A percentile compares a stretch with the other conserved stretches of the same genome.
Evolutionary conservation across 164 flowering plant genomes (phyloP).

Genomic region (Tinospora cordifolia): DNA sequence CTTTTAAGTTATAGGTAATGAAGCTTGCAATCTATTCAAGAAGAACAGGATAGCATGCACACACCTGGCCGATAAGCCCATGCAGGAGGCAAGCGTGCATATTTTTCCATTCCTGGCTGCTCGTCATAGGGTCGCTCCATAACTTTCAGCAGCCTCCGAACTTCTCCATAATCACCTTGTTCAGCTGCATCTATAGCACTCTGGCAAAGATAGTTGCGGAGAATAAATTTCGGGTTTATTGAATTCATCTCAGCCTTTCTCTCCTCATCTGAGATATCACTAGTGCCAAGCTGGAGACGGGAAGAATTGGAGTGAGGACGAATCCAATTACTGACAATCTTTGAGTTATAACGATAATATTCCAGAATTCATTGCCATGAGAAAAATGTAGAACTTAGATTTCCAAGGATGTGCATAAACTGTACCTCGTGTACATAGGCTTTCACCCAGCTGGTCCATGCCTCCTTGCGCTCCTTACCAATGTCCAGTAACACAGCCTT

Average conservation of each 20-base stretch:
- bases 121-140: slow-evolving; percentile 89
- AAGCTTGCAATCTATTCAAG: slow-evolving; percentile 33
- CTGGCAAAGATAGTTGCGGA: slow-evolving; percentile 92
- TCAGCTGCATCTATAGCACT: slow-evolving; percentile 96
- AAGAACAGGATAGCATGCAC: slow-evolving; percentile 99
- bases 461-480: slow-evolving; percentile 89
- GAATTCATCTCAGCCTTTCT: slow-evolving; percentile 79
- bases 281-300: slow-evolving; percentile 40
- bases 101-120: slow-evolving; percentile 96
- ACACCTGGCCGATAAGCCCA: slow-evolving; percentile 99
- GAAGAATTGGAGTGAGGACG: background rate
- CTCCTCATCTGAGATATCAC: slow-evolving; percentile 69
- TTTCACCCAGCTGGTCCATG: slow-evolving; percentile 91
- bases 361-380: background rate
- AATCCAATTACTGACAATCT: background rate
- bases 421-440: slow-evolving; percentile 60
- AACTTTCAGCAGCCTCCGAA: slow-evolving; percentile 64
- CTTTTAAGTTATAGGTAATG: background rate
- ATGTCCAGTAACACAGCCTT: slow-evolving; percentile 91
- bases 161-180: slow-evolving; percentile 74
- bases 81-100: slow-evolving; percentile 98
- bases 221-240: slow-evolving; percentile 79
- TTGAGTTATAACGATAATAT: background rate
- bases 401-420: background rate
- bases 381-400: background rate